Base-by-base conservation (phyloP, 345 rosid genomes). In the Toxicodendron radicans region DNA sequence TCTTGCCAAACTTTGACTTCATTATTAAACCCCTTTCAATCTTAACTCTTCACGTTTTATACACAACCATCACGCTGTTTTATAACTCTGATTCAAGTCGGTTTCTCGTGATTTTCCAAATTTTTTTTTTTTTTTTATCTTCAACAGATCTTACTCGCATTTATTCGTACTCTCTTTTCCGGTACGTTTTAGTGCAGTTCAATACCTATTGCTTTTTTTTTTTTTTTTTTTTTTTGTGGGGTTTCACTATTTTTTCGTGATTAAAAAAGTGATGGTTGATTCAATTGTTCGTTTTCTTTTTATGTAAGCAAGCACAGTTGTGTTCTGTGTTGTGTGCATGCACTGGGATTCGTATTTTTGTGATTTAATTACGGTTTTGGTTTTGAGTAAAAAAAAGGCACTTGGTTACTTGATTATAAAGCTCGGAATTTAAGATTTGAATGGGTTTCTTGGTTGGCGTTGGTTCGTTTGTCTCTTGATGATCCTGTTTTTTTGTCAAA, bases 281-380 rank as follows among this genome's bases (percentile, higher is more conserved):
- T 17, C 38, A 4, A 10, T 68, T 56, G 12, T 48, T 66, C 10
- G 30, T 27, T 75, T 3, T 75, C 87, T 81, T 85, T 59, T 35
- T 80, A 74, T 73, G 66, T 75, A 84, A 79, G 87, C 24, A 71
- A 82, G 56, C 38, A 48, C 76, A 58, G 64, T 81, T 77, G 65
- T 76, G 76, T 11, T n/a, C 49, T 63, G n/a, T 23, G 5, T 38
- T 38, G 43, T 7, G 43, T 64, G 49, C 11, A 12, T 75, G 35
- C 1, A 71, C 14, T 64, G 67, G 68, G n/a, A 57, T 63, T 68
- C 75, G 23, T 60, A 5, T 66, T 56, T 21, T 49, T 66, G 52
- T 54, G 35, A 27, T 43, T 43, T 70, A 41, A 43, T 66, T 77
- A 32, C 16, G 27, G 57, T 41, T 65, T 45, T 68, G 13, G 18